Evolutionary conservation across 306 rosid genomes (phyloP).

Genomic region (Myrica gale): DNA sequence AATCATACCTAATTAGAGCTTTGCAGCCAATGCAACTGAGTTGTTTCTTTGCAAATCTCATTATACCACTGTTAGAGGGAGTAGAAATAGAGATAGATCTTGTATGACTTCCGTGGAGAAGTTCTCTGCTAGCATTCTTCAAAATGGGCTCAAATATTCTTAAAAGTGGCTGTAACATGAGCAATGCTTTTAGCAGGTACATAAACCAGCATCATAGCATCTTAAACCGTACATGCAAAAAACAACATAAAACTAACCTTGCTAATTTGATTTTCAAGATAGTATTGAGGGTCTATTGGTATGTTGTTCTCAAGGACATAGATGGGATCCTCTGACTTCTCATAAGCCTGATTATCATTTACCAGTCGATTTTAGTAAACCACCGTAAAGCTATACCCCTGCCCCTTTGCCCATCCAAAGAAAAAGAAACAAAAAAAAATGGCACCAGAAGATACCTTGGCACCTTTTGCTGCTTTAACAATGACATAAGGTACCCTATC

Average conservation of each 20-base stretch:
- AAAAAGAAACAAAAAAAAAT: neutral
- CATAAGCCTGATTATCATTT: conserved; percentile 67
- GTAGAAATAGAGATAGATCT: conserved; percentile 90
- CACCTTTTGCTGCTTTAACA: conserved; percentile 90
- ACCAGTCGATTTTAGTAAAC: conserved; percentile 27
- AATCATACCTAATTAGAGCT: conserved; percentile 79
- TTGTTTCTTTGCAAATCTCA: conserved; percentile 87
- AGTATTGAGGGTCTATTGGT: conserved; percentile 95
- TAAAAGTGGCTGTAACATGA: conserved; percentile 77
- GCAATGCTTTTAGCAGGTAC: conserved; percentile 17
- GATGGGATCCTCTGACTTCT: conserved; percentile 96
- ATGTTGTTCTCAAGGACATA: conserved; percentile 91
- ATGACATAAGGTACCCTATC: conserved; percentile 97
- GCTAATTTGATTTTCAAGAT: conserved; percentile 96
- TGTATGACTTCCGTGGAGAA: conserved; percentile 96
- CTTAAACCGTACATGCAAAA: conserved; percentile 10
- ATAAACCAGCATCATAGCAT: conserved; percentile 17
- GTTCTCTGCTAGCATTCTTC: conserved; percentile 95
- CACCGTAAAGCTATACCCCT: conserved; percentile 10
- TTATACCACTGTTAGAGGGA: conserved; percentile 87
- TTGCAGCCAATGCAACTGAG: conserved; percentile 92
- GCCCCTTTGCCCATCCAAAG: neutral
- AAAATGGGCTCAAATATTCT: conserved; percentile 96
- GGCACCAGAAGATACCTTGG: conserved; percentile 56
- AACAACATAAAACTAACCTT: conserved; percentile 52